These are phyloP conservation scores for Astragalus glycyphyllos DNA, from an alignment of 306 rosid species.

Conservation along the genomic window DNA sequence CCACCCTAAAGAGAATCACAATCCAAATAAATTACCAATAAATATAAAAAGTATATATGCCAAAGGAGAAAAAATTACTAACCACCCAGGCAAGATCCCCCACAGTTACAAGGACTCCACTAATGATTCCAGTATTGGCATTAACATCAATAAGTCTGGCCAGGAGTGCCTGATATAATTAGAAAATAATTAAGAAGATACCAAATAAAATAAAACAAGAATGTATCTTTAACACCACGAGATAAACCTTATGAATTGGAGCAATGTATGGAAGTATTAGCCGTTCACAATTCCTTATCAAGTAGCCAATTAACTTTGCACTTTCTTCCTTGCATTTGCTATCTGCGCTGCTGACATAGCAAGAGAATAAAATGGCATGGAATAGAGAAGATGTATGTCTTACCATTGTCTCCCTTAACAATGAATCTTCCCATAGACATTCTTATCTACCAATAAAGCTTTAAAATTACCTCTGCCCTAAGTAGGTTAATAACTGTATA, in stretches of 20 bases:
- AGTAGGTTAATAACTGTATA: constrained; percentile 86
- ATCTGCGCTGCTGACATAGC: constrained; percentile 87
- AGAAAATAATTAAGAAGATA: constrained; percentile 40
- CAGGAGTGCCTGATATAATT: constrained; percentile 79
- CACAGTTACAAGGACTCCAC: constrained; percentile 98
- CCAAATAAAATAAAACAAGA: constrained; percentile 21
- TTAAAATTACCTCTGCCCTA: constrained; percentile 85
- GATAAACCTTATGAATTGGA: constrained; percentile 89
- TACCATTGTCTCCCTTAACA: constrained; percentile 17
- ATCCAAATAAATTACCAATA: constrained; percentile 34
- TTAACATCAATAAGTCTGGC: constrained; percentile 81
- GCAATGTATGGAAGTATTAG: constrained; percentile 94
- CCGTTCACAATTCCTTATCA: constrained; percentile 94
- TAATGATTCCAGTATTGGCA: constrained; percentile 83
- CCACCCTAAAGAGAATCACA: constrained; percentile 75
- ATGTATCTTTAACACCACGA: constrained; percentile 33
- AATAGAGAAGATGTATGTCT: constrained; percentile 25
- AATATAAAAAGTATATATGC: not conserved
- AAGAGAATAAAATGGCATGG: constrained; percentile 48
- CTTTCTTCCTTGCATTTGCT: constrained; percentile 99
- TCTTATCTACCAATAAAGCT: constrained; percentile 22
- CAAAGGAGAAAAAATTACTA: constrained; percentile 50
- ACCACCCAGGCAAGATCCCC: constrained; percentile 99
- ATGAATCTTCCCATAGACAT: constrained; percentile 10
- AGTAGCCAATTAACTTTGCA: constrained; percentile 93